Base-by-base conservation (phyloP, 2,329 filamentous ascomycete genomes). In the Pseudovirgaria hyperparasitica region DNA sequence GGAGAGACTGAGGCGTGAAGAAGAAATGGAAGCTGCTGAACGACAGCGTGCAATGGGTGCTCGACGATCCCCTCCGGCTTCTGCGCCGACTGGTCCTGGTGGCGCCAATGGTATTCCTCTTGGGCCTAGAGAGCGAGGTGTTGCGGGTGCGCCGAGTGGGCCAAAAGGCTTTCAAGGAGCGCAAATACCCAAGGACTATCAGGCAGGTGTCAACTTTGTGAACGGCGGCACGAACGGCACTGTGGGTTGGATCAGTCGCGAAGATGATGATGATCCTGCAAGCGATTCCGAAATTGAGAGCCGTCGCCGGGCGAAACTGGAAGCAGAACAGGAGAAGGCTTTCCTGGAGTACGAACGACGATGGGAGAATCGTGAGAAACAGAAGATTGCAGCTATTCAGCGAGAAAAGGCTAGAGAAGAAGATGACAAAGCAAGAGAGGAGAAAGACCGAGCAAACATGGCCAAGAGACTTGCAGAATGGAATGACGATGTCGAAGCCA, bases 1-100 rank as follows among this genome's bases (percentile, higher is more conserved):
- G 46, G 90, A 98, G 53, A 79, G 90, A 4, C 59, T 93, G 19
- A 76, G 76, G 45, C 68, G 78, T 23, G 90, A 98, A 53, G 90
- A 98, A 50, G 87, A 96, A 49, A 73, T 93, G 40, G 90, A 96
- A 49, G 79, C 82, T 30, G 67, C 76, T 51, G 86, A 96, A 52
- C 70, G 85, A 22, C 72, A 74, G 39, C 70, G 82, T 10, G 84
- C 78, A 42, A 71, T 72, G 9, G 64, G 67, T 8, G 53, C 48
- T 2, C 19, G 18, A 8, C 69, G 81, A 22, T 85, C 84, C 0
- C 82, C 84, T 1, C 74, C 77, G 1, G 26, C 44, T 15, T 58
- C 63, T 11, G 70, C 71, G 10, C 72, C 72, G 3, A 72, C 61
- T 36, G 74, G 73, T 2, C 72, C 72, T 27, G 66, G 45, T 11